phyloP scores from a whole-genome alignment of 768 basidiomycete genomes.

The Hericium rajendrae region DNA sequence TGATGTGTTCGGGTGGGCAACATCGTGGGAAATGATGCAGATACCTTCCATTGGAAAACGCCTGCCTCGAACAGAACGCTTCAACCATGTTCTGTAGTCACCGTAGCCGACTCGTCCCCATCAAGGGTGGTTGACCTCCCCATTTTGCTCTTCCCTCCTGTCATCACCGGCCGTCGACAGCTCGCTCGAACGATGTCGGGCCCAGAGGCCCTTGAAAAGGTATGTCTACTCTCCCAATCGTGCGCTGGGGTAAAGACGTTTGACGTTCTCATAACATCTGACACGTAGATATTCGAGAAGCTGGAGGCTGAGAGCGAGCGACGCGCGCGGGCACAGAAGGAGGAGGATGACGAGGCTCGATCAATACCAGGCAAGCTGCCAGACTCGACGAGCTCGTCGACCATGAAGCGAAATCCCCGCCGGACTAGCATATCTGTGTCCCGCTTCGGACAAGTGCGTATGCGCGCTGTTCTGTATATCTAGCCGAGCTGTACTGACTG shows the following conservation, averaged over 20 bases:
- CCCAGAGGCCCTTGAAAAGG: conserved; percentile 14
- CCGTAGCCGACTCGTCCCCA: no score
- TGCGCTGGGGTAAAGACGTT: no score
- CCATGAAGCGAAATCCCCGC: conserved; percentile 21
- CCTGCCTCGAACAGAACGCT: no score
- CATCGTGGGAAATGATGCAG: no score
- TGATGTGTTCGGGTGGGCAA: no score
- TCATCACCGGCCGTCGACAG: not conserved
- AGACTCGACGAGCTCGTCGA: conserved; percentile 4
- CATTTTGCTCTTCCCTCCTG: not conserved
- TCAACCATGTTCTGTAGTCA: no score
- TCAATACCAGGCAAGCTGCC: conserved; percentile 1
- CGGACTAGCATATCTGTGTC: conserved; percentile 50
- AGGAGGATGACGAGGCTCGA: conserved; percentile 10
- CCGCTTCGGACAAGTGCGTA: conserved; percentile 48
- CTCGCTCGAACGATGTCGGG: not conserved
- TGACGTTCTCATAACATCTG: not conserved
- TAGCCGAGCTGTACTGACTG: not conserved
- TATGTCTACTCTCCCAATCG: not conserved
- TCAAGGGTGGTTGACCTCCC: no score
- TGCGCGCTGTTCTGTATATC: not conserved
- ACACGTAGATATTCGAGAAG: conserved; percentile 41
- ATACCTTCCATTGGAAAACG: no score
- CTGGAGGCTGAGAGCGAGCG: conserved; percentile 50
- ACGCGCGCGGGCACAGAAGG: conserved; percentile 28